Evolutionary conservation across 2,329 filamentous ascomycete genomes (phyloP).

Genomic region (Emergomyces pasteurianus): DNA sequence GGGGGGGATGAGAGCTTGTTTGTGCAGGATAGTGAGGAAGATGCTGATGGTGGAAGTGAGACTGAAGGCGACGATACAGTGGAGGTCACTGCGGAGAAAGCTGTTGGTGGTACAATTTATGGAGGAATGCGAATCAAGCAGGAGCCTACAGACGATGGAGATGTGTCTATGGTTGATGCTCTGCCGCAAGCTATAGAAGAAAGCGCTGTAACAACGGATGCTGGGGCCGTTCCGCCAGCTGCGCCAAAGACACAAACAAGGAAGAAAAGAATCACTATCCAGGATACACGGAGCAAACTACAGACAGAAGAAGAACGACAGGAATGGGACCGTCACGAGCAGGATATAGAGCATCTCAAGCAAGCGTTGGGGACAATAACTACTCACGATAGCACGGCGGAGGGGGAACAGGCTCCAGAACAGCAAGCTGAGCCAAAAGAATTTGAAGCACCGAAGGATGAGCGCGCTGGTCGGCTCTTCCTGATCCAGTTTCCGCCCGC

Average conservation of each 20-base stretch:
- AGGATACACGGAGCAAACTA: constrained; percentile 24
- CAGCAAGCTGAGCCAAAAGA: constrained; percentile 15
- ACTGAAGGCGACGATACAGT: constrained; percentile 18
- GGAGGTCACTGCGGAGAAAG: constrained; percentile 32
- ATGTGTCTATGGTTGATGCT: constrained; percentile 27
- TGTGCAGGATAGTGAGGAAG: constrained; percentile 22
- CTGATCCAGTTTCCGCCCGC: constrained; percentile 54
- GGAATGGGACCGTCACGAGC: constrained; percentile 30
- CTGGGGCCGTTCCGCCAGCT: neutral
- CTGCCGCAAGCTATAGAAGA: constrained; percentile 19
- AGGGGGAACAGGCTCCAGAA: constrained; percentile 9
- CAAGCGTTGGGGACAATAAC: constrained; percentile 20
- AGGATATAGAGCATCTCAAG: constrained; percentile 30
- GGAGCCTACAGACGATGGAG: constrained; percentile 42
- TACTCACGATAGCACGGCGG: constrained; percentile 8
- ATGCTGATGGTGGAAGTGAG: neutral
- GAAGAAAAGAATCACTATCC: constrained; percentile 14
- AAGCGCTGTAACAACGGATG: neutral
- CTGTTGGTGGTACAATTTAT: constrained; percentile 29
- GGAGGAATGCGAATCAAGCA: constrained; percentile 36
- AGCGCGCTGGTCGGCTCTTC: constrained; percentile 45
- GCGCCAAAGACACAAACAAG: constrained; percentile 7
- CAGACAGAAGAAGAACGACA: constrained; percentile 31
- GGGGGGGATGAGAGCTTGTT: constrained; percentile 22
- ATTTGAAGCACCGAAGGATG: constrained; percentile 22